Evolutionary conservation across 805 yeast species (phyloP).

Genomic region (Candida insectorum): DNA sequence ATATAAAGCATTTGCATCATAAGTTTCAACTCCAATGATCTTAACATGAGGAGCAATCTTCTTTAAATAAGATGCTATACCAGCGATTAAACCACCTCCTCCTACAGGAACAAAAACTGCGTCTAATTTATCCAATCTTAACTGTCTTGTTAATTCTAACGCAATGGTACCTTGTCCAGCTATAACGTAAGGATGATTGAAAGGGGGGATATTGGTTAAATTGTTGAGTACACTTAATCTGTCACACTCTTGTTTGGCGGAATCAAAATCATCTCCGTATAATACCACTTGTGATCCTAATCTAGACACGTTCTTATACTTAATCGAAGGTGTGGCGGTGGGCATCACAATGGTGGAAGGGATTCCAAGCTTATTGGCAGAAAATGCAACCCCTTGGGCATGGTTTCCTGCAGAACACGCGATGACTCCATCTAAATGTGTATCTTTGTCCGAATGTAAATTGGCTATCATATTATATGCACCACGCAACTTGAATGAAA

Average conservation of each 20-base stretch:
- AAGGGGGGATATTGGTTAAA: slow-evolving; percentile 92
- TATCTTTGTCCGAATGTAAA: slow-evolving; percentile 52
- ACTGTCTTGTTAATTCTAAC: slow-evolving; percentile 85
- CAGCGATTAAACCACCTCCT: slow-evolving; percentile 95
- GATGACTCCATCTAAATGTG: slow-evolving; percentile 80
- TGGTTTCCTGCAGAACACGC: slow-evolving; percentile 99
- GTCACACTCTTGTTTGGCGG: slow-evolving; percentile 89
- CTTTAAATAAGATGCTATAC: slow-evolving; percentile 85
- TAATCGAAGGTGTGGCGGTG: slow-evolving; percentile 91
- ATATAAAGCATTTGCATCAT: slow-evolving; percentile 90
- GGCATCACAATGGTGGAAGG: slow-evolving; percentile 99
- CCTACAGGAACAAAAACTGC: slow-evolving; percentile 95
- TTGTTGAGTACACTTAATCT: slow-evolving; percentile 67
- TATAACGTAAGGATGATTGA: slow-evolving; percentile 95
- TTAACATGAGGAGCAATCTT: slow-evolving; percentile 97
- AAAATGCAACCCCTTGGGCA: slow-evolving; percentile 97
- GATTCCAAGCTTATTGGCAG: slow-evolving; percentile 79
- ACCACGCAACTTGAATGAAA: slow-evolving; percentile 94
- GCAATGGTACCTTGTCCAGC: slow-evolving; percentile 99
- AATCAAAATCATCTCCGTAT: slow-evolving; percentile 90
- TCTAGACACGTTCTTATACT: slow-evolving; percentile 85
- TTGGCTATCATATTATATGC: slow-evolving; percentile 97
- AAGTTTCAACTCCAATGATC: slow-evolving; percentile 93
- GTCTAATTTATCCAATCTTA: slow-evolving; percentile 66
- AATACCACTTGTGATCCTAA: slow-evolving; percentile 93